phyloP scores from a whole-genome alignment of 176 grass and related monocot genomes.

The Carex scoparia region DNA sequence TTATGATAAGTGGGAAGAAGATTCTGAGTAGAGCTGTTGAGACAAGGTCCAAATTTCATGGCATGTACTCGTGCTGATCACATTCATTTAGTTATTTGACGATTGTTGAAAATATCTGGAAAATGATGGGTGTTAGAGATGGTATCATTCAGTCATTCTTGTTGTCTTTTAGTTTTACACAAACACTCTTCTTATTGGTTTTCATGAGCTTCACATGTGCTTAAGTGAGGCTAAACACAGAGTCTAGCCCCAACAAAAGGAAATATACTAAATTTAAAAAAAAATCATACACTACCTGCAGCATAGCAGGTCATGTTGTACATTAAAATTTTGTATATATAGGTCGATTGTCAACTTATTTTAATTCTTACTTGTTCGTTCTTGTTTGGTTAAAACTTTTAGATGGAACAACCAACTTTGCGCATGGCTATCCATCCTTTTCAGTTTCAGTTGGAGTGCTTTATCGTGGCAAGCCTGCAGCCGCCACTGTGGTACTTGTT shows the following conservation, averaged over 20 bases:
- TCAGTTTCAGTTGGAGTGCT: conserved; percentile 91
- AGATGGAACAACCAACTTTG: conserved; percentile 99
- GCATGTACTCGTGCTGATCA: not conserved
- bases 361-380: not conserved
- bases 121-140: not conserved
- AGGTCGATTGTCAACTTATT: not conserved
- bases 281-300: not conserved
- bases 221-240: not conserved
- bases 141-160: not conserved
- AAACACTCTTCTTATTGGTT: not conserved
- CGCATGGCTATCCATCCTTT: conserved; percentile 97
- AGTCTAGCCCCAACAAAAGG: not conserved
- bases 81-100: not conserved
- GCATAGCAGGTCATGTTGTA: not conserved
- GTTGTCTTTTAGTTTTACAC: not conserved
- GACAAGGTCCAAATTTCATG: not conserved
- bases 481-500: conserved; percentile 77
- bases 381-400: conserved; percentile 19
- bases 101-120: not conserved
- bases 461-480: conserved; percentile 86
- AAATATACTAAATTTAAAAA: not conserved
- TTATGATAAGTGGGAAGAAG: not conserved
- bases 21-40: not conserved
- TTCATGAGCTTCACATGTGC: not conserved
- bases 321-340: not conserved